Percentiles rank a stretch among this genome's conserved stretches.
Conservation (phyloP, 2,329 filamentous ascomycete genomes). For the Calonectria crousiana region DNA sequence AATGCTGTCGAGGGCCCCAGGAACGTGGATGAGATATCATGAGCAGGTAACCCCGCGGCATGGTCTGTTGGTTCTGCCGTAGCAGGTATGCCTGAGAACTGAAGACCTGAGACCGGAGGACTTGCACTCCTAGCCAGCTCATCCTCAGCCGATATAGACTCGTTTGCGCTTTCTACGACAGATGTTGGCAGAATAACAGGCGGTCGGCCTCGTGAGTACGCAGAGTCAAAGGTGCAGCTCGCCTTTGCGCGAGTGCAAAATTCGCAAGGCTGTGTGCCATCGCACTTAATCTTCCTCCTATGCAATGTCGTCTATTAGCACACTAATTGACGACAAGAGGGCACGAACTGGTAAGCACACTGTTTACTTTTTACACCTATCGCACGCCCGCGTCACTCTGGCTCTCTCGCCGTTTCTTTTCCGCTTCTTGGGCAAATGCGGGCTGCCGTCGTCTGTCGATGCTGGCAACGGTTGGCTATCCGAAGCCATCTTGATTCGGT, state of each 20-base stretch:
- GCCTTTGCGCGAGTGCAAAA: slow-evolving; percentile 37
- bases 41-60: slow-evolving; percentile 13
- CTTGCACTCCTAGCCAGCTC: not conserved
- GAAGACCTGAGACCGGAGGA: slow-evolving; percentile 7
- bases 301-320: slow-evolving; percentile 21
- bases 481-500: slow-evolving; percentile 23
- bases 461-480: slow-evolving; percentile 1
- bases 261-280: slow-evolving; percentile 42
- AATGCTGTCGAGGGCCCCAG: slow-evolving; percentile 6
- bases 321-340: not conserved
- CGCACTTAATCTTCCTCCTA: slow-evolving; percentile 44
- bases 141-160: slow-evolving; percentile 12
- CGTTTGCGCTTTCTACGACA: slow-evolving; percentile 14
- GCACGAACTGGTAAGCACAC: not conserved
- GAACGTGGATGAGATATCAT: slow-evolving; percentile 23
- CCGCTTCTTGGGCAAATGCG: slow-evolving; percentile 32
- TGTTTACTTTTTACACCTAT: slow-evolving; percentile 44
- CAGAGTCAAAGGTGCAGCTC: slow-evolving; percentile 40
- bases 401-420: slow-evolving; percentile 41
- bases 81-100: slow-evolving; percentile 9
- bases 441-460: slow-evolving; percentile 5
- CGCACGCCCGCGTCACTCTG: slow-evolving; percentile 43
- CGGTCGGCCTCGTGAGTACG: slow-evolving; percentile 40
- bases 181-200: slow-evolving; percentile 36
- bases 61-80: slow-evolving; percentile 5